These are phyloP conservation scores for Priceomyces castillae DNA, from an alignment of 805 yeast species.

Conservation along the genomic window DNA sequence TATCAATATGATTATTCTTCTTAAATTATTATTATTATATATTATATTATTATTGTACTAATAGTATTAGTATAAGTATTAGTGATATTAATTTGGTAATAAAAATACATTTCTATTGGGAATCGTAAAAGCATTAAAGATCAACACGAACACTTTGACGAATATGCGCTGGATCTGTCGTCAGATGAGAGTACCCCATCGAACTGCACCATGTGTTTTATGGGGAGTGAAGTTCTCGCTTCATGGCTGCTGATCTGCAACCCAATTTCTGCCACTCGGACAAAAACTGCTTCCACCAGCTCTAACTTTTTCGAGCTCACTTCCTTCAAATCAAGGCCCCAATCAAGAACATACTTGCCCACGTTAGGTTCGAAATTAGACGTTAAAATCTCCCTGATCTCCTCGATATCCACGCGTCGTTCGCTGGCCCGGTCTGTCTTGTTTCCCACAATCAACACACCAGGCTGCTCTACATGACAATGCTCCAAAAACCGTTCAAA, in stretches of 20 bases:
- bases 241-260: conserved; percentile 13
- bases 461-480: conserved; percentile 47
- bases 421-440: conserved; percentile 41
- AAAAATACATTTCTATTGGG: not conserved
- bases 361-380: conserved; percentile 18
- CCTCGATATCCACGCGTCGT: conserved; percentile 35
- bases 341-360: conserved; percentile 27
- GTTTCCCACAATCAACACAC: conserved; percentile 53
- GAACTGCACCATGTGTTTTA: not conserved
- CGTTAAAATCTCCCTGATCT: conserved; percentile 33
- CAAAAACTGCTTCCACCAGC: conserved; percentile 33
- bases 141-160: not conserved
- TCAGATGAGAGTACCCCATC: not conserved
- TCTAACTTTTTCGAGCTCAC: conserved; percentile 29
- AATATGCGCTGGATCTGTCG: not conserved
- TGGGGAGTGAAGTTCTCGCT: not conserved
- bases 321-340: conserved; percentile 34
- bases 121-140: not conserved
- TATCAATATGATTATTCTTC: no score
- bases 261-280: conserved; percentile 38
- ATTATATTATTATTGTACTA: no score
- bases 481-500: conserved; percentile 46
- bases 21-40: no score
- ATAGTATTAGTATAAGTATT: not conserved
- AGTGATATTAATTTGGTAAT: not conserved